These are phyloP conservation scores for Tricholoma furcatifolium DNA, from an alignment of 768 basidiomycete genomes.

Conservation along the genomic window DNA sequence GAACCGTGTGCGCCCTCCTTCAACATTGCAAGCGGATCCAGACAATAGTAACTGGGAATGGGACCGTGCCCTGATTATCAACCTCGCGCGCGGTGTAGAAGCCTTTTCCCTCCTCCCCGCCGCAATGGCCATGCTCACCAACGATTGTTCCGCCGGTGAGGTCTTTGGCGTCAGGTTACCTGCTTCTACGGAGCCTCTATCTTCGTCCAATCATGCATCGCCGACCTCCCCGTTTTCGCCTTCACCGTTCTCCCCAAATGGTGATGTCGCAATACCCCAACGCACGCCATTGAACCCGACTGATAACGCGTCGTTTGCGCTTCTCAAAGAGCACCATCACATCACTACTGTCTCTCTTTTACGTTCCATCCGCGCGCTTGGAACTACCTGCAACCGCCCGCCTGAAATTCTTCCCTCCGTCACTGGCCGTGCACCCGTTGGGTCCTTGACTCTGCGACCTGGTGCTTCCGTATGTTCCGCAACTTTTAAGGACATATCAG, in stretches of 20 bases:
- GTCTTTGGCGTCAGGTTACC: slow-evolving; percentile 16
- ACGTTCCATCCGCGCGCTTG: slow-evolving; percentile 6
- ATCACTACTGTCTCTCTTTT: slow-evolving; percentile 4
- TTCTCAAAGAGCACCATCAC: slow-evolving; percentile 11
- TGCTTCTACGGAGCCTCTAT: not conserved
- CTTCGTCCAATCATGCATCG: not conserved
- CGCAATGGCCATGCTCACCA: slow-evolving; percentile 20
- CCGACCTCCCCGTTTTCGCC: not conserved
- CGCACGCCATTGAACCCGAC: not conserved
- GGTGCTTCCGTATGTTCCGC: not conserved
- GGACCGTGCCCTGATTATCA: slow-evolving; percentile 16
- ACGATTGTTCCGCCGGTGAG: slow-evolving; percentile 19
- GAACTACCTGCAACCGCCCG: not conserved
- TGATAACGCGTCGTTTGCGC: slow-evolving; percentile 6
- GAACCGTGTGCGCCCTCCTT: slow-evolving; percentile 8
- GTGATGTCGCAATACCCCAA: not conserved
- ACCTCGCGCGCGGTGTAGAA: slow-evolving; percentile 17
- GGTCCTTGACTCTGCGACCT: slow-evolving; percentile 3
- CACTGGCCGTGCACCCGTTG: slow-evolving; percentile 10
- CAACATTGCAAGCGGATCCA: not conserved
- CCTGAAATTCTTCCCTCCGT: slow-evolving; percentile 3
- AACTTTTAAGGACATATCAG: slow-evolving; percentile 6
- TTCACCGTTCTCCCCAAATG: not conserved
- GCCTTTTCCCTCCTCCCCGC: slow-evolving; percentile 18
- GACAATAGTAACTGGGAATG: slow-evolving; percentile 9